Percentiles rank a stretch among this genome's conserved stretches.
phyloP scores from a whole-genome alignment of 2,329 filamentous ascomycete genomes.

The Neonectria ditissima region DNA sequence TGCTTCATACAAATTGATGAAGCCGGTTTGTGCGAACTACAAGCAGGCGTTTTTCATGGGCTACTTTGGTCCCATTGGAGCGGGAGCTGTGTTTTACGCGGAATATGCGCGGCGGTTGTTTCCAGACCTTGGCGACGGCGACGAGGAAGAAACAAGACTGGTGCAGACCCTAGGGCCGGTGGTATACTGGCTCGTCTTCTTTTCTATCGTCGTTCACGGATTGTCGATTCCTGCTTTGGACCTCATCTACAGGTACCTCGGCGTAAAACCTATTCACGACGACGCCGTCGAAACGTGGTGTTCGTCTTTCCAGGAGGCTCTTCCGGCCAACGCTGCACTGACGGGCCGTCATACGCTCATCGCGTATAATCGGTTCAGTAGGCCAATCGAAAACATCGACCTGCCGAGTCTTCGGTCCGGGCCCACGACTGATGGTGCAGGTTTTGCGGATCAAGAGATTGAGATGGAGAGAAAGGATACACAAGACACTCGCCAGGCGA shows the following conservation, averaged over 20 bases:
- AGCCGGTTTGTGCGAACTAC: slow-evolving; percentile 60
- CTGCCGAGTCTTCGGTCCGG: slow-evolving; percentile 5
- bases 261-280: slow-evolving; percentile 52
- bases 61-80: slow-evolving; percentile 81
- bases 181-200: slow-evolving; percentile 55
- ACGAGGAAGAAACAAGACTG: slow-evolving; percentile 50
- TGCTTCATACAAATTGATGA: slow-evolving; percentile 65
- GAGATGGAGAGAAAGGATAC: background rate
- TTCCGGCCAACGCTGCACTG: slow-evolving; percentile 10
- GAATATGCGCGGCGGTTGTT: slow-evolving; percentile 58
- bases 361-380: slow-evolving; percentile 32
- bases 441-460: background rate
- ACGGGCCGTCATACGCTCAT: slow-evolving; percentile 9
- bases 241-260: slow-evolving; percentile 29
- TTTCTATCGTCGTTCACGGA: slow-evolving; percentile 42
- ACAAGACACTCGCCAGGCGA: background rate
- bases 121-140: slow-evolving; percentile 49
- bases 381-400: slow-evolving; percentile 7
- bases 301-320: background rate
- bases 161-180: slow-evolving; percentile 53
- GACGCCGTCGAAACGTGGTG: slow-evolving; percentile 27
- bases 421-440: background rate
- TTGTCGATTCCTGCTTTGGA: slow-evolving; percentile 57
- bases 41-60: slow-evolving; percentile 71
- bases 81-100: slow-evolving; percentile 81